These are phyloP conservation scores for Phyllosticta paracitricarpa DNA, from an alignment of 2,329 filamentous ascomycete genomes.

Conservation along the genomic window DNA sequence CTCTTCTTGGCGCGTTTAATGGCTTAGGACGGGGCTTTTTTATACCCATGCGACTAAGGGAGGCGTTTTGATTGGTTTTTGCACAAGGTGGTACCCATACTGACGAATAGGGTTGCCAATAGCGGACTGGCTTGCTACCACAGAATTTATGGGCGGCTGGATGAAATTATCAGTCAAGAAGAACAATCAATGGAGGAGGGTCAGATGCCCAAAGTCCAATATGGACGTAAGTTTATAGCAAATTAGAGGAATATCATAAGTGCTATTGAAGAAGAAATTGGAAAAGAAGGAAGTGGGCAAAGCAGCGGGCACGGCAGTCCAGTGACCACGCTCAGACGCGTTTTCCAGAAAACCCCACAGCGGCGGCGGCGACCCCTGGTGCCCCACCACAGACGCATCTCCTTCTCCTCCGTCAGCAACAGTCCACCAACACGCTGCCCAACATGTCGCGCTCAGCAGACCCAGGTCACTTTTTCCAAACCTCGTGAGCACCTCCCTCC, in stretches of 20 bases:
- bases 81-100: not conserved
- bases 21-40: not conserved
- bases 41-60: not conserved
- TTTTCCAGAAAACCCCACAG: not conserved
- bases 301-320: not conserved
- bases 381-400: not conserved
- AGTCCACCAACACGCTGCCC: not conserved
- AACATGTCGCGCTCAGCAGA: slow-evolving; percentile 60
- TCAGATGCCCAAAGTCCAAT: too few relatives aligned
- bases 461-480: slow-evolving; percentile 82
- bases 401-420: not conserved
- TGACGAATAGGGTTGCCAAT: not conserved
- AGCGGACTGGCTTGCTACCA: not conserved
- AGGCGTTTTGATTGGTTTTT: not conserved
- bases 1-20: not conserved
- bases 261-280: not conserved
- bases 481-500: slow-evolving; percentile 51
- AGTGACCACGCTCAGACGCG: slow-evolving; percentile 9
- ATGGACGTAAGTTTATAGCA: too few relatives aligned
- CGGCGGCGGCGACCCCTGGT: not conserved
- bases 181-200: too few relatives aligned
- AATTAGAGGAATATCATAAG: not conserved
- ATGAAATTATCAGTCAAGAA: too few relatives aligned
- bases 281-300: not conserved
- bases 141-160: not conserved